These are phyloP conservation scores for Colletotrichum costaricense DNA, from an alignment of 2,329 filamentous ascomycete species.

Conservation along the genomic window DNA sequence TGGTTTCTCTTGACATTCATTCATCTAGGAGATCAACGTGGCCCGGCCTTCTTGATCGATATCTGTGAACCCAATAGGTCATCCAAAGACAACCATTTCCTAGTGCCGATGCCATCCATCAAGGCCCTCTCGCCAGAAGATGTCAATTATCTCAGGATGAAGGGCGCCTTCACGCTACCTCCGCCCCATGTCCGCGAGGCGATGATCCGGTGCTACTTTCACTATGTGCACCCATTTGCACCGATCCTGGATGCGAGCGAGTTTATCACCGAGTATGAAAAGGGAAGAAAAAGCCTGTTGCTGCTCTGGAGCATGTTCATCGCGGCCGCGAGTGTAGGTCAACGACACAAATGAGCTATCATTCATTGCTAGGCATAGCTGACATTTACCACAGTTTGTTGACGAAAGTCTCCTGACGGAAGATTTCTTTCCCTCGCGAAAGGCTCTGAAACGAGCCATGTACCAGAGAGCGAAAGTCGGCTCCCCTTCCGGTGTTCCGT, in stretches of 20 bases:
- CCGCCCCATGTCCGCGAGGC: slow-evolving; percentile 29
- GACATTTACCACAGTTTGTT: not conserved
- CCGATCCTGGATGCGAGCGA: slow-evolving; percentile 39
- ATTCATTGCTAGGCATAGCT: not conserved
- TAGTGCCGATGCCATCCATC: slow-evolving; percentile 26
- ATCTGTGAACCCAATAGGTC: slow-evolving; percentile 26
- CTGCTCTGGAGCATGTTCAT: slow-evolving; percentile 46
- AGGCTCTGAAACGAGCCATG: slow-evolving; percentile 49
- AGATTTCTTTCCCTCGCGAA: slow-evolving; percentile 41
- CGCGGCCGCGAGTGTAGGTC: slow-evolving; percentile 45
- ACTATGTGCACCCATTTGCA: slow-evolving; percentile 40
- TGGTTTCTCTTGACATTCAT: too few species aligned
- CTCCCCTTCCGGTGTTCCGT: not conserved
- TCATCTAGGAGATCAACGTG: slow-evolving; percentile 16
- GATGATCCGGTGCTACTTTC: slow-evolving; percentile 39
- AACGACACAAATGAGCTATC: too few species aligned
- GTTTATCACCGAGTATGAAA: slow-evolving; percentile 36
- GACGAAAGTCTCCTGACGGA: slow-evolving; percentile 15
- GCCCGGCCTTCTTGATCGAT: slow-evolving; percentile 20
- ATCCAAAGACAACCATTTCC: slow-evolving; percentile 24
- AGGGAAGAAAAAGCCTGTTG: slow-evolving; percentile 33
- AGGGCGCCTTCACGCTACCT: slow-evolving; percentile 37
- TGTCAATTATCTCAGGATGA: slow-evolving; percentile 29
- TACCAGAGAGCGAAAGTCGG: slow-evolving; percentile 50
- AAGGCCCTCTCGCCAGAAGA: slow-evolving; percentile 22